Conservation (phyloP, 208 protist genomes). For the Leishmania major region DNA sequence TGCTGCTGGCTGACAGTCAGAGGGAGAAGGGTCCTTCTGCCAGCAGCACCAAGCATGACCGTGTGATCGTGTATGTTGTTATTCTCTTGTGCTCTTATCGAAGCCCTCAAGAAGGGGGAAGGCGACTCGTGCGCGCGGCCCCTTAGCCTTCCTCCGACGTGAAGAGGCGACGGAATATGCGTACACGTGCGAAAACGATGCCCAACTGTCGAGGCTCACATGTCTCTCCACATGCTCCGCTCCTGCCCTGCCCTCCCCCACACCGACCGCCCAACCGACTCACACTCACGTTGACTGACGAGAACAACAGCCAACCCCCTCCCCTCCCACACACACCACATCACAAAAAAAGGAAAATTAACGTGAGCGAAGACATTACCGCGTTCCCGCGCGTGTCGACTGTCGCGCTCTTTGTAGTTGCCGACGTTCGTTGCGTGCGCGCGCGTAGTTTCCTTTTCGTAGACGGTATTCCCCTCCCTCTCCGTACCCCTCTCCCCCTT, state of each 20-base stretch:
- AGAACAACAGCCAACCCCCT: background rate
- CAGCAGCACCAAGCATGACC: background rate
- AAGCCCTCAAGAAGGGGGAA: no score
- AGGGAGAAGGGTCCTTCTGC: background rate
- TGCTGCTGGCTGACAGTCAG: background rate
- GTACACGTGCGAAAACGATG: no score
- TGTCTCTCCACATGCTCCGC: no score
- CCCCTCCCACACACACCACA: background rate
- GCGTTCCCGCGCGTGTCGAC: background rate
- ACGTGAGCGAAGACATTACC: background rate
- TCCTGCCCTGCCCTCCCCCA: background rate
- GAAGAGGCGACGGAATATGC: background rate
- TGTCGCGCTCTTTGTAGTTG: background rate
- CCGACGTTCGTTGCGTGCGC: background rate
- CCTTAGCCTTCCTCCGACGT: background rate
- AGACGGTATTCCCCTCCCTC: background rate
- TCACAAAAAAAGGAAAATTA: background rate
- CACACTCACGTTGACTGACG: background rate
- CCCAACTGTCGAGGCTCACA: background rate
- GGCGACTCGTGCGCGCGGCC: background rate
- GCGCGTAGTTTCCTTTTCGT: background rate
- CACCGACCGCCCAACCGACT: background rate
- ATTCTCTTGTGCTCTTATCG: background rate
- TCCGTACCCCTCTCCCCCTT: background rate
- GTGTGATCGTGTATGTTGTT: background rate